Evolutionary conservation across 2,329 filamentous ascomycete genomes (phyloP).

Genomic region (Orbilia javanica): DNA sequence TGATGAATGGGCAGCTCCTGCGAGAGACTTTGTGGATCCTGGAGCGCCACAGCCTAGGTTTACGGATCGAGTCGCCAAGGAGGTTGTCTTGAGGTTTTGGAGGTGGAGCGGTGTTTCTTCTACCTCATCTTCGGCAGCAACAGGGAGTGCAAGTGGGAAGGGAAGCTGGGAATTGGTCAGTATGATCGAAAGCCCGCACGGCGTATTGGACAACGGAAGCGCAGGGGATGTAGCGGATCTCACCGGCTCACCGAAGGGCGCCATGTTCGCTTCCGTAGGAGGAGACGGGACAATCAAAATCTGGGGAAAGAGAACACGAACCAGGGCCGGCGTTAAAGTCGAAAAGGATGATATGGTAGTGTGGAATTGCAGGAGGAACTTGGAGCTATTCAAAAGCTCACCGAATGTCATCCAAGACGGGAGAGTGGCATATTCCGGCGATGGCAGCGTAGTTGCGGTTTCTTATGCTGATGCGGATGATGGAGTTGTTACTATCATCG

Average conservation of each 20-base stretch:
- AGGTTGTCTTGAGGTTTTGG: slow-evolving; percentile 94
- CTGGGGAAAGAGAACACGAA: slow-evolving; percentile 81
- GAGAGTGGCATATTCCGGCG: slow-evolving; percentile 42
- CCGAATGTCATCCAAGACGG: slow-evolving; percentile 36
- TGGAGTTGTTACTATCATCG: slow-evolving; percentile 72
- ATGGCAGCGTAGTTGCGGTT: slow-evolving; percentile 68
- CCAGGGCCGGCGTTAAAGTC: slow-evolving; percentile 71
- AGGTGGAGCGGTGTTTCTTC: slow-evolving; percentile 67
- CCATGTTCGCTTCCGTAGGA: slow-evolving; percentile 86
- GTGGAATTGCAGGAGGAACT: slow-evolving; percentile 48
- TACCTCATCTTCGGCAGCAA: not conserved
- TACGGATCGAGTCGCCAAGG: slow-evolving; percentile 69
- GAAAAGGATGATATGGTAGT: slow-evolving; percentile 49
- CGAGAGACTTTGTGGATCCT: slow-evolving; percentile 75
- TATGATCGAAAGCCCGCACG: slow-evolving; percentile 85
- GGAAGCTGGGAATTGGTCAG: slow-evolving; percentile 80
- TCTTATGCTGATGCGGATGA: slow-evolving; percentile 71
- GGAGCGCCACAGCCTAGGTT: slow-evolving; percentile 45
- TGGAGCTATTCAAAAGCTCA: slow-evolving; percentile 45
- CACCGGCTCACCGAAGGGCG: slow-evolving; percentile 75
- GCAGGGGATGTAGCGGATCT: slow-evolving; percentile 77
- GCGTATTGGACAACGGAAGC: slow-evolving; percentile 64
- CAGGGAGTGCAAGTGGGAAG: slow-evolving; percentile 65
- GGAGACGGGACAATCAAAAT: slow-evolving; percentile 81
- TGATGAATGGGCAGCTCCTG: slow-evolving; percentile 87